phyloP scores from a whole-genome alignment of 805 yeast species.

The Starmerella kuoi region DNA sequence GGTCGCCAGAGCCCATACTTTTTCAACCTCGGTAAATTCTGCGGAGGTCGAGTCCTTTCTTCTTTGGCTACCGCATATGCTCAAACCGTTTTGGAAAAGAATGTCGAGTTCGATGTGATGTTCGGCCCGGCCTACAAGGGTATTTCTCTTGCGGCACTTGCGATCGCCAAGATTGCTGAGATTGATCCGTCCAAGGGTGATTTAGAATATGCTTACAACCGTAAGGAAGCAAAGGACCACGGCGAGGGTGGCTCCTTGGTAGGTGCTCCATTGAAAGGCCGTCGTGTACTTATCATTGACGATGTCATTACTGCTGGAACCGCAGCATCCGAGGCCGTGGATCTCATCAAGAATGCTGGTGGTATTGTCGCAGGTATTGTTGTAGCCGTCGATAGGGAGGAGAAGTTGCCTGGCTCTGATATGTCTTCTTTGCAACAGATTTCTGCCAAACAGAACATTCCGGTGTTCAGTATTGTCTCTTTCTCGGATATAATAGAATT shows the following conservation, averaged over 20 bases:
- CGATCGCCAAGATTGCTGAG: slow-evolving; percentile 85
- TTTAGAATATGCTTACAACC: slow-evolving; percentile 83
- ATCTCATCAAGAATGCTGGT: slow-evolving; percentile 52
- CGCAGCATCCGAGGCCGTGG: slow-evolving; percentile 88
- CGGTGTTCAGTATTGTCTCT: slow-evolving; percentile 70
- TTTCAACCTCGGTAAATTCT: slow-evolving; percentile 85
- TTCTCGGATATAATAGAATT: slow-evolving; percentile 61
- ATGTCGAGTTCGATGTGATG: slow-evolving; percentile 73
- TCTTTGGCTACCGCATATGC: slow-evolving; percentile 83
- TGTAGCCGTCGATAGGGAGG: slow-evolving; percentile 92
- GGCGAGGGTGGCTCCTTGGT: slow-evolving; percentile 97
- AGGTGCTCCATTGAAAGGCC: slow-evolving; percentile 61
- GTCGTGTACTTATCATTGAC: slow-evolving; percentile 75
- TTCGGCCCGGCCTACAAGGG: slow-evolving; percentile 99
- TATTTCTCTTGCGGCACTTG: slow-evolving; percentile 85
- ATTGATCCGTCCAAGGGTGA: slow-evolving; percentile 54
- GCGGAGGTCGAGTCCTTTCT: slow-evolving; percentile 66
- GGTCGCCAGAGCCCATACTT: slow-evolving; percentile 94
- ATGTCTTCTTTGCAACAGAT: slow-evolving; percentile 76
- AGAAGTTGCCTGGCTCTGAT: slow-evolving; percentile 54
- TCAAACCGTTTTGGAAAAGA: slow-evolving; percentile 67
- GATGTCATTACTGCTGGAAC: slow-evolving; percentile 99
- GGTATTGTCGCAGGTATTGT: slow-evolving; percentile 75
- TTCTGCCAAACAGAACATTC: slow-evolving; percentile 57
- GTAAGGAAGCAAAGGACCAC: slow-evolving; percentile 81